These are phyloP conservation scores for Catenaria anguillulae DNA, from an alignment of 371 early-diverging fungal genomes.

Conservation along the genomic window DNA sequence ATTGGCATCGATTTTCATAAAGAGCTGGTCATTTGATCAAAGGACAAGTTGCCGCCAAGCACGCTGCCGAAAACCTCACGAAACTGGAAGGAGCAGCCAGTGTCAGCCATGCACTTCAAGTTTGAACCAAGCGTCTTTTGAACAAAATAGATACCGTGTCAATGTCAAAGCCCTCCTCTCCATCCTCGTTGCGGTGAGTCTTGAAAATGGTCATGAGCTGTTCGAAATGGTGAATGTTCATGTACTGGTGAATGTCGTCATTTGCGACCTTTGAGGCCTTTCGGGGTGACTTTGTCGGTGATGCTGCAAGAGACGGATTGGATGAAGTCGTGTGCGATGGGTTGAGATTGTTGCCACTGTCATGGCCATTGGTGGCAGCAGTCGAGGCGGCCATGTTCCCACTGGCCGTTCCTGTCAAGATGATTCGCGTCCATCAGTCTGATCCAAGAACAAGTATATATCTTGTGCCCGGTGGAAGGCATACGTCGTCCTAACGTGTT, in stretches of 20 bases:
- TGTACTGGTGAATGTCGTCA: slow-evolving; percentile 8
- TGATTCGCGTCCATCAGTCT: no score
- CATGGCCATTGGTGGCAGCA: no score
- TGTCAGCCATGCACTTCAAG: background rate
- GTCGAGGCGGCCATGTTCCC: no score
- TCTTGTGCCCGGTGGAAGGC: no score
- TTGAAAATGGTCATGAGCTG: slow-evolving; percentile 32
- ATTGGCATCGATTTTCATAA: slow-evolving; percentile 46
- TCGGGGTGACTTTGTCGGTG: no score
- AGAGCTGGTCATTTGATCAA: slow-evolving; percentile 42
- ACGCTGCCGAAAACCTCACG: slow-evolving; percentile 37
- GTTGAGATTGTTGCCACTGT: no score
- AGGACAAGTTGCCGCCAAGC: slow-evolving; percentile 28
- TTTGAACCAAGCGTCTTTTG: slow-evolving; percentile 4
- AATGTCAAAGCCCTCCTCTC: slow-evolving; percentile 27
- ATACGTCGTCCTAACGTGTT: no score
- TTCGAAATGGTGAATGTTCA: slow-evolving; percentile 43
- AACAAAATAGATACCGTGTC: slow-evolving; percentile 22
- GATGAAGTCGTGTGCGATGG: no score
- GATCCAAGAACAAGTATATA: no score
- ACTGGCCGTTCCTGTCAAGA: no score
- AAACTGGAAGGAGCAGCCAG: slow-evolving; percentile 18
- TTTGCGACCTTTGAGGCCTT: no score
- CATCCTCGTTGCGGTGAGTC: slow-evolving; percentile 32
- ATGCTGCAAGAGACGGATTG: no score